A percentile compares a stretch with the other conserved stretches of the same genome.
Evolutionary conservation across 2,329 filamentous ascomycete species (phyloP).

Genomic region (Trichophyton mentagrophytes): DNA sequence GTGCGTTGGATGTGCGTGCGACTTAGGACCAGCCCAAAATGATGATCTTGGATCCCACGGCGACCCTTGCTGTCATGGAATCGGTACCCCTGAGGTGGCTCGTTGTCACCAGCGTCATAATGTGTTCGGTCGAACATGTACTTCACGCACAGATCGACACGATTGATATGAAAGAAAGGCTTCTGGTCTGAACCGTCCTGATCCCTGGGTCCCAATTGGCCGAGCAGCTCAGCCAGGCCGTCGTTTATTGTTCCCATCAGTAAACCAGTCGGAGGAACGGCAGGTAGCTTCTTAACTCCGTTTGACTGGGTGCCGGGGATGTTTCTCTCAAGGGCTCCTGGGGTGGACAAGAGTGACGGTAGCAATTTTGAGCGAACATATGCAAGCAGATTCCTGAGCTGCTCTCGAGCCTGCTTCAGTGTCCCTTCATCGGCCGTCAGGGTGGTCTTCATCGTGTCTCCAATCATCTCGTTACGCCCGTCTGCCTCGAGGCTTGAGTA

Average conservation of each 20-base stretch:
- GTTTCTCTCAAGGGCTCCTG: constrained; percentile 5
- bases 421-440: constrained; percentile 6
- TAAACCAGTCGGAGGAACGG: constrained; percentile 20
- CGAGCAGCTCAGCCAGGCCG: constrained; percentile 18
- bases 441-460: not conserved
- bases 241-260: constrained; percentile 29
- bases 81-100: constrained; percentile 20
- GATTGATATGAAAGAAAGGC: not conserved
- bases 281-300: constrained; percentile 16
- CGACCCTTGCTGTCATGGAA: constrained; percentile 19
- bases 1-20: constrained; percentile 30
- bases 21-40: constrained; percentile 28
- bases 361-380: constrained; percentile 19
- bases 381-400: constrained; percentile 20
- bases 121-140: constrained; percentile 22
- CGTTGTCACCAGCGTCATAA: constrained; percentile 9
- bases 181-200: not conserved
- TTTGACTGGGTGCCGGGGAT: not conserved
- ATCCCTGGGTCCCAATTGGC: not conserved
- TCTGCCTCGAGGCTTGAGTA: constrained; percentile 31
- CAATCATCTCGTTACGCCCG: constrained; percentile 1
- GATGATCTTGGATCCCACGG: constrained; percentile 18
- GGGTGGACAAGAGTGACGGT: constrained; percentile 18
- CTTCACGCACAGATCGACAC: constrained; percentile 24
- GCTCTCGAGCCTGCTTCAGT: constrained; percentile 14